These are phyloP conservation scores for Ophiocordyceps australis DNA, from an alignment of 2,329 filamentous ascomycete species.

Conservation along the genomic window DNA sequence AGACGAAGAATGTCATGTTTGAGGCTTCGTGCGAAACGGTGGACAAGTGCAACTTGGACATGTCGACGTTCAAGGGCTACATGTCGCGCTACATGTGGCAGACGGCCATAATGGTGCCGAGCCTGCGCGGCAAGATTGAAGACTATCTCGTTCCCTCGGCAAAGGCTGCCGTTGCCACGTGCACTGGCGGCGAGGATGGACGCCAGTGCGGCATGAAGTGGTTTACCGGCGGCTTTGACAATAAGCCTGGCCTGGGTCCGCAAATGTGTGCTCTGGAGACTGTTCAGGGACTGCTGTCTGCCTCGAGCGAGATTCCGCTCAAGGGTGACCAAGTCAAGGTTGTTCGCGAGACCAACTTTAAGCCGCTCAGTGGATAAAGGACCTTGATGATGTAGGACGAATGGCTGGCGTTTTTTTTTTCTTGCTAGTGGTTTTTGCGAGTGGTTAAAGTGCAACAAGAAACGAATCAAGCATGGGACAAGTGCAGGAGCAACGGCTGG, in stretches of 20 bases:
- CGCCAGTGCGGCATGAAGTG: constrained; percentile 43
- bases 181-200: constrained; percentile 33
- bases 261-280: constrained; percentile 47
- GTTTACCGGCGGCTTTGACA: constrained; percentile 40
- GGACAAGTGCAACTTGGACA: constrained; percentile 40
- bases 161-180: constrained; percentile 34
- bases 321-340: constrained; percentile 26
- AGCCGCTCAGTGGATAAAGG: constrained; percentile 4
- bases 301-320: constrained; percentile 23
- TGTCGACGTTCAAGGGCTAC: constrained; percentile 51
- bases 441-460: too few species aligned
- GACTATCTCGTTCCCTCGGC: constrained; percentile 31
- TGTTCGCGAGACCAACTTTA: constrained; percentile 13
- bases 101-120: constrained; percentile 36
- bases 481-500: too few species aligned
- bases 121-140: constrained; percentile 26
- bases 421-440: too few species aligned
- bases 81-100: constrained; percentile 46
- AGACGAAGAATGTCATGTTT: constrained; percentile 41
- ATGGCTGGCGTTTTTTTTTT: too few species aligned
- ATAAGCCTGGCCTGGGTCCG: constrained; percentile 36
- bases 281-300: constrained; percentile 38
- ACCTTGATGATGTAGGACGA: too few species aligned
- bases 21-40: constrained; percentile 47
- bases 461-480: too few species aligned